Evolutionary conservation across 352 stramenopile genomes (phyloP).

Genomic region (Plasmopara viticola): DNA sequence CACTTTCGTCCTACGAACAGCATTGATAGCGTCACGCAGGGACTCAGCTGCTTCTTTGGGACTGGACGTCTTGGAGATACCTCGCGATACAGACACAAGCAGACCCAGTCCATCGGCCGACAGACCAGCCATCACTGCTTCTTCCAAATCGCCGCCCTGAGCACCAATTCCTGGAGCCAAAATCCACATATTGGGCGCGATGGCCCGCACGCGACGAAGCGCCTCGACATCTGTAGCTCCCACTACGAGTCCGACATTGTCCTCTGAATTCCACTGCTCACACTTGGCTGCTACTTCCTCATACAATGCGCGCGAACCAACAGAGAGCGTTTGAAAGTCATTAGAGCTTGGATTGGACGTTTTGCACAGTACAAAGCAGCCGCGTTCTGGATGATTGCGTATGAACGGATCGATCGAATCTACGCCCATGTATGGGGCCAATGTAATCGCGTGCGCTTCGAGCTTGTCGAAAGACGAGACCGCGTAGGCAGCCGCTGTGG

Average conservation of each 20-base stretch:
- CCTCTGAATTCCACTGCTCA: slow-evolving; percentile 83
- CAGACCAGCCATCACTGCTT: slow-evolving; percentile 70
- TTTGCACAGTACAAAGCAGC: slow-evolving; percentile 99
- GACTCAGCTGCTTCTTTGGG: slow-evolving; percentile 84
- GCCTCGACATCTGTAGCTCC: slow-evolving; percentile 95
- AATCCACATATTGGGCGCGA: slow-evolving; percentile 93
- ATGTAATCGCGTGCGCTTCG: slow-evolving; percentile 92
- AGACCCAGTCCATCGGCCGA: slow-evolving; percentile 88
- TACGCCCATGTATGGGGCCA: slow-evolving; percentile 97
- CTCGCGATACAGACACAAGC: slow-evolving; percentile 95
- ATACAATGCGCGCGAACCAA: slow-evolving; percentile 56
- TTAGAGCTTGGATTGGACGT: slow-evolving; percentile 97
- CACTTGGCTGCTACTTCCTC: slow-evolving; percentile 90
- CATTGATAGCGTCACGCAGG: slow-evolving; percentile 93
- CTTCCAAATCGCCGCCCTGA: slow-evolving; percentile 90
- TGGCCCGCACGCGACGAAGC: slow-evolving; percentile 76
- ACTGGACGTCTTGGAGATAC: slow-evolving; percentile 91
- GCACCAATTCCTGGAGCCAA: slow-evolving; percentile 95
- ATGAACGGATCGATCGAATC: slow-evolving; percentile 98
- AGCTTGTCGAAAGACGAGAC: slow-evolving; percentile 91
- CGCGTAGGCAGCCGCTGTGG: slow-evolving; percentile 95
- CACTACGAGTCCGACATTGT: slow-evolving; percentile 95
- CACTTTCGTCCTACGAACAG: slow-evolving; percentile 58
- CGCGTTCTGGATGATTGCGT: slow-evolving; percentile 72
- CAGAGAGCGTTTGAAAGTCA: slow-evolving; percentile 90